Conservation (phyloP, 1,284 basidiomycete species). For the Lentinus polychrous region DNA sequence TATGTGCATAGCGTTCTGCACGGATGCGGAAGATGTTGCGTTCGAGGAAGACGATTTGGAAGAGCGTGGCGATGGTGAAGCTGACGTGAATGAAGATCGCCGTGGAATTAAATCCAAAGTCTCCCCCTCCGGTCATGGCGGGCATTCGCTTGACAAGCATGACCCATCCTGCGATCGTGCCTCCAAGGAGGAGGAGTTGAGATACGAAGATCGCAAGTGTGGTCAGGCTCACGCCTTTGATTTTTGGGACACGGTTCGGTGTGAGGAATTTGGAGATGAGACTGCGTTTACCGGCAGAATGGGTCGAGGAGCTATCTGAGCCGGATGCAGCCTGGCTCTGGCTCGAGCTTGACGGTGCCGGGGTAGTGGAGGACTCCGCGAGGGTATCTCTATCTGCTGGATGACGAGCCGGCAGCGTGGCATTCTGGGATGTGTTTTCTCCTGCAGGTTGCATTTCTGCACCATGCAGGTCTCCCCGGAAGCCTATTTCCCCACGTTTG, state of each 20-base stretch:
- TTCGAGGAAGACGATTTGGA: slow-evolving; percentile 56
- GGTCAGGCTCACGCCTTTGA: slow-evolving; percentile 39
- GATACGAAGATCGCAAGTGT: slow-evolving; percentile 38
- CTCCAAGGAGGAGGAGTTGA: slow-evolving; percentile 39
- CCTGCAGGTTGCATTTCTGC: slow-evolving; percentile 14
- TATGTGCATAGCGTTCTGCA: slow-evolving; percentile 52
- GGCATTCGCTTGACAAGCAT: slow-evolving; percentile 29
- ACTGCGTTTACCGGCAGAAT: slow-evolving; percentile 26
- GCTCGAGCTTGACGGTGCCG: slow-evolving; percentile 12
- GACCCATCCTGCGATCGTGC: slow-evolving; percentile 51
- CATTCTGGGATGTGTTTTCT: slow-evolving; percentile 9
- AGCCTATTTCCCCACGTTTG: slow-evolving; percentile 65
- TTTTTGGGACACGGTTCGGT: slow-evolving; percentile 23
- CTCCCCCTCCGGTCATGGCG: slow-evolving; percentile 4
- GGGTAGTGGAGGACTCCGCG: slow-evolving; percentile 14
- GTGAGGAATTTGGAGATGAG: slow-evolving; percentile 27
- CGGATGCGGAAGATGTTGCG: slow-evolving; percentile 55
- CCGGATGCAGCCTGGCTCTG: slow-evolving; percentile 15
- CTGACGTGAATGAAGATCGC: slow-evolving; percentile 53
- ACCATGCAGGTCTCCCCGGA: slow-evolving; percentile 32
- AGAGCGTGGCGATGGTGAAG: slow-evolving; percentile 41
- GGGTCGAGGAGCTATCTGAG: slow-evolving; percentile 16
- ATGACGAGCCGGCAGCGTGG: slow-evolving; percentile 36
- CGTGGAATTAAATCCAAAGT: slow-evolving; percentile 21
- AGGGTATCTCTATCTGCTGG: slow-evolving; percentile 47